A percentile compares a stretch with the other conserved stretches of the same genome.
Conservation (phyloP, 2,329 filamentous ascomycete genomes). For the Passalora sequoiae region DNA sequence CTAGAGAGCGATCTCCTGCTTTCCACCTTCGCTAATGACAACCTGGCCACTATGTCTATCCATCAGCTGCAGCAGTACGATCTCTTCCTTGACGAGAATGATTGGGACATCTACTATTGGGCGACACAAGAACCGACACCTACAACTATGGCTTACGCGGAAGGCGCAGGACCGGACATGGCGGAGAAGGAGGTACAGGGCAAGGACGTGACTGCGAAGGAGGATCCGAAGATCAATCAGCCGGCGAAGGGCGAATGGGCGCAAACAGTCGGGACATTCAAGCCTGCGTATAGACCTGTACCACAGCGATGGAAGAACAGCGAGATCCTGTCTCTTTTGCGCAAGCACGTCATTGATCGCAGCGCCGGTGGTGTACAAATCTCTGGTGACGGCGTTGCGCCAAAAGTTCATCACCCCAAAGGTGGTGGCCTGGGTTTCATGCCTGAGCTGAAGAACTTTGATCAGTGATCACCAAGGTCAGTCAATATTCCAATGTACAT, state of each 20-base stretch:
- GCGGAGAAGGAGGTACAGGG: conserved; percentile 44
- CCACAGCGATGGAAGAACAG: conserved; percentile 79
- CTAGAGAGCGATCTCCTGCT: conserved; percentile 94
- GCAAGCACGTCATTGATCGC: conserved; percentile 70
- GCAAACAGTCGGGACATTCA: conserved; percentile 91
- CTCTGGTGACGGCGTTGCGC: conserved; percentile 35
- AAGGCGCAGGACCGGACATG: conserved; percentile 45
- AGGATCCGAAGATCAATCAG: conserved; percentile 36
- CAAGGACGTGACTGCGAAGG: conserved; percentile 26
- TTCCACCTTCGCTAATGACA: conserved; percentile 82
- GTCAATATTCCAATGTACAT: conserved; percentile 5
- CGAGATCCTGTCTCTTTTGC: conserved; percentile 69
- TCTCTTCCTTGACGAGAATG: conserved; percentile 92
- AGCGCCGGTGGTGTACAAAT: conserved; percentile 56
- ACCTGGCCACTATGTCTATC: conserved; percentile 68
- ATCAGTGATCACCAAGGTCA: conserved; percentile 26
- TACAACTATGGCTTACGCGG: conserved; percentile 53
- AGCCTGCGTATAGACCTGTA: conserved; percentile 86
- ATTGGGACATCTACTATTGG: conserved; percentile 99
- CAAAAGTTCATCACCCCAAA: conserved; percentile 28
- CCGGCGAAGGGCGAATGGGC: conserved; percentile 78
- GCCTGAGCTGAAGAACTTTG: conserved; percentile 48
- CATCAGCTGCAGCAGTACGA: conserved; percentile 80
- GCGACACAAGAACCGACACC: conserved; percentile 74
- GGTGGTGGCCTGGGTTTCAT: conserved; percentile 47